Base-by-base conservation (phyloP, 2,329 filamentous ascomycete species). In the Tolypocladium endophyticum region DNA sequence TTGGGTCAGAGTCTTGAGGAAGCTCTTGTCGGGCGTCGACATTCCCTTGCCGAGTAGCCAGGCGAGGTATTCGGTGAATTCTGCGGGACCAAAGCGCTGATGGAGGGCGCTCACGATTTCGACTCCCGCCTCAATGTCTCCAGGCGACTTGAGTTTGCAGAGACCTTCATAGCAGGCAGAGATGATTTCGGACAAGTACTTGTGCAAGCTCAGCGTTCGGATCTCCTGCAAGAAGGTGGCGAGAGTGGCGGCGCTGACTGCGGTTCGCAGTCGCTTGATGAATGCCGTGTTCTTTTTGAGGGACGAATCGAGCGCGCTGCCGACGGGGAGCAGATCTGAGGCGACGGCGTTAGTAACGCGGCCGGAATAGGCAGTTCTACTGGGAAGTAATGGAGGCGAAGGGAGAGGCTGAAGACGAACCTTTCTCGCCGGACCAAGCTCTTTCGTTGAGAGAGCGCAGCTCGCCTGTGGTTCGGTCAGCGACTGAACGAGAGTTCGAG, bases 271-370 rank as follows among this genome's bases (percentile, higher is more conserved):
- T 69, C 93, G 90, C 76, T 96, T 97, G 71, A 97, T 97, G 74
- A 97, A 97, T 65, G 92, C 92, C 4, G 93, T 97, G 69, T 97
- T 97, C 80, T 97, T 97, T 78, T 96, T 97, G 73, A 97, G 81
- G 57, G 92, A 94, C 58, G 93, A 96, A 74, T 97, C 93, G 70
- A 97, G 87, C 36, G 89, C 88, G 70, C 84, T 83, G 73, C 85
- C 87, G 66, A 94, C 86, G 58, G 84, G 76, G 70, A 95, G 91
- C 63, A 95, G 77, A 78, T 90, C 92, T 59, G 36, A 30, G 23
- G 38, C 54, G 35, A 36, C 55, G 55, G 20, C 47, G 63, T 66
- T 45, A 68, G 62, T 59, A 61, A 62, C 57, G 4, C 25, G 60
- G 58, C 35, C 61, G 64, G 53, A 61, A 56, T 36, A 20, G 18